phyloP scores from a whole-genome alignment of 352 stramenopile genomes.

The Saprolegnia diclina region DNA sequence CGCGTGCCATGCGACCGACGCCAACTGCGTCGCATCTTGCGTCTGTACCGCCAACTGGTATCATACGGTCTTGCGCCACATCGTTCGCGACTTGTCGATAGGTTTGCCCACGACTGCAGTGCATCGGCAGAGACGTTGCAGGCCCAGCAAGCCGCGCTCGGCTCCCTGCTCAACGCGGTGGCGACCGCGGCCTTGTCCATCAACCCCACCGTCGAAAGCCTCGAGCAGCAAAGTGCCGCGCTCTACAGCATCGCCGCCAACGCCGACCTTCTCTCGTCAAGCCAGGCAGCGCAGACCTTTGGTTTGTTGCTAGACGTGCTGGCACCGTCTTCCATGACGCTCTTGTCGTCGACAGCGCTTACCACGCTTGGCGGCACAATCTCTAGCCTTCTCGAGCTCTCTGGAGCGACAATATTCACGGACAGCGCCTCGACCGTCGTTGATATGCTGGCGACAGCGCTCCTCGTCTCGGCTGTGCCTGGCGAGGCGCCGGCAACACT shows the following conservation, averaged over 20 bases:
- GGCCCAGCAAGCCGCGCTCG: conserved; percentile 43
- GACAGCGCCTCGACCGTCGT: conserved; percentile 27
- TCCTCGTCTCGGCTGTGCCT: conserved; percentile 41
- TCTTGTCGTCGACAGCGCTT: conserved; percentile 45
- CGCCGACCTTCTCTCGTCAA: conserved; percentile 45
- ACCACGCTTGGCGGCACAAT: conserved; percentile 49
- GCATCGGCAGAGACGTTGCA: conserved; percentile 47
- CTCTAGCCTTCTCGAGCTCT: conserved; percentile 35
- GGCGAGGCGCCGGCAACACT: conserved; percentile 49
- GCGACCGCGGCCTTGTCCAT: conserved; percentile 41
- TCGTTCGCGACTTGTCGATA: too few relatives aligned
- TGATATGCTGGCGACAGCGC: conserved; percentile 40
- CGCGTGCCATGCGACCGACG: conserved; percentile 40
- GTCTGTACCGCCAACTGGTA: conserved; percentile 45
- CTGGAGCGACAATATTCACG: background rate
- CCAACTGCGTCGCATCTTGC: conserved; percentile 50
- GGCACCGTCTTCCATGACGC: conserved; percentile 49
- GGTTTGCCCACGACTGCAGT: conserved; percentile 45
- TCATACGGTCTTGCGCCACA: too few relatives aligned
- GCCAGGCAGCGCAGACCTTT: conserved; percentile 42
- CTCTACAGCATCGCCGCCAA: conserved; percentile 64
- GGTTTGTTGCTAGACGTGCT: conserved; percentile 33
- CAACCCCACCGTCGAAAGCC: conserved; percentile 30
- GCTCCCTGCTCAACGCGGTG: conserved; percentile 55
- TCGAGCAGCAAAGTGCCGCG: conserved; percentile 61